phyloP scores from a whole-genome alignment of 768 basidiomycete species.

The Infundibulicybe gibba region DNA sequence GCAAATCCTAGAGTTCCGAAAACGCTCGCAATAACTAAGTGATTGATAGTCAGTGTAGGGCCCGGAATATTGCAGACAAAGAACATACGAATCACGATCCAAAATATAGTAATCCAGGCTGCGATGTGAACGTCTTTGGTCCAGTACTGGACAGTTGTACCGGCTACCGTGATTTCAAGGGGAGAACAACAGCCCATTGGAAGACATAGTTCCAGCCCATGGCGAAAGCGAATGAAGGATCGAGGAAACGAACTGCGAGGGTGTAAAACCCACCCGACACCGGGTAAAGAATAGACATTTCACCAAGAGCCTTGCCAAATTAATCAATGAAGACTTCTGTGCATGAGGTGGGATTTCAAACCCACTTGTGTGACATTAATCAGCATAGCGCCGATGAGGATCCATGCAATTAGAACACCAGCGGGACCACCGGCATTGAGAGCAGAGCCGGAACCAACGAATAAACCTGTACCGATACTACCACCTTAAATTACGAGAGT shows the following conservation, averaged over 20 bases:
- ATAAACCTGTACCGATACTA: constrained; percentile 46
- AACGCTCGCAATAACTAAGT: constrained; percentile 30
- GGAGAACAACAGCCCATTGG: too few species aligned
- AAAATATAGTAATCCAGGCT: too few species aligned
- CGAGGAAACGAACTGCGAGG: constrained; percentile 36
- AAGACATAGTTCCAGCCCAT: too few species aligned
- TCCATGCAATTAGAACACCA: too few species aligned
- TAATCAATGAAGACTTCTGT: constrained; percentile 34
- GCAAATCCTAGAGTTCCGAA: constrained; percentile 46
- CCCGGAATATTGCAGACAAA: not conserved
- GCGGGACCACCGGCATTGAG: too few species aligned
- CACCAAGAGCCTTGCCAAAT: too few species aligned
- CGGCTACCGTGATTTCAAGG: too few species aligned
- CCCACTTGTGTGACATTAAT: too few species aligned
- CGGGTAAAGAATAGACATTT: constrained; percentile 44
- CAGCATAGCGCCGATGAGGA: too few species aligned
- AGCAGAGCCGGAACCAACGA: too few species aligned
- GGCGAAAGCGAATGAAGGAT: too few species aligned
- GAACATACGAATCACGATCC: constrained; percentile 29
- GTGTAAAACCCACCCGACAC: constrained; percentile 49
- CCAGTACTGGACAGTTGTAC: constrained; percentile 44
- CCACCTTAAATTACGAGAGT: constrained; percentile 26
- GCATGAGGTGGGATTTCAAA: constrained; percentile 43
- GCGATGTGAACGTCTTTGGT: constrained; percentile 32
- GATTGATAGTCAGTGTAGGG: not conserved